Percentiles rank a stretch among this genome's conserved stretches.
Evolutionary conservation across 2,329 filamentous ascomycete species (phyloP).

Genomic region (Ciborinia camelliae): DNA sequence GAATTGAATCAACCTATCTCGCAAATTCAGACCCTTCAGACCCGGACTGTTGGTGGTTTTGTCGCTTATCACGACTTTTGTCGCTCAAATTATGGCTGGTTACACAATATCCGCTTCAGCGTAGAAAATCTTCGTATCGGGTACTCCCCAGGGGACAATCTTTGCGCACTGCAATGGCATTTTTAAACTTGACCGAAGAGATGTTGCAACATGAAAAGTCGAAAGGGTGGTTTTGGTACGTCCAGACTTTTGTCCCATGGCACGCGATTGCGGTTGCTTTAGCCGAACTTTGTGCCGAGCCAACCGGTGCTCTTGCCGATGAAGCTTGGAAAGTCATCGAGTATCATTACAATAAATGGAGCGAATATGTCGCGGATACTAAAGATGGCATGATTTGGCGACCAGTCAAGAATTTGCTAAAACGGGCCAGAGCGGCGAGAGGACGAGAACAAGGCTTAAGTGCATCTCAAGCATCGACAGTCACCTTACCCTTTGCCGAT

Average conservation of each 20-base stretch:
- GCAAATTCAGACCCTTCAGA: neutral
- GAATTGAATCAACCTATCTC: constrained; percentile 14
- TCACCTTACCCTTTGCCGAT: neutral
- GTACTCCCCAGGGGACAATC: constrained; percentile 14
- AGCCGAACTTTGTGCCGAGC: constrained; percentile 50
- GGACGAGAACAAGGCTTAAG: constrained; percentile 13
- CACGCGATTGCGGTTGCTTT: constrained; percentile 52
- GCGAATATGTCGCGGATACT: constrained; percentile 48
- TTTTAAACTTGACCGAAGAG: constrained; percentile 25
- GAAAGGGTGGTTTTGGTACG: constrained; percentile 47
- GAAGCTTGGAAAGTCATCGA: constrained; percentile 51
- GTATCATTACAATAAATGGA: constrained; percentile 44
- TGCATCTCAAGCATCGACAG: neutral
- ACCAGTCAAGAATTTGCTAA: constrained; percentile 51
- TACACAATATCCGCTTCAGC: constrained; percentile 42
- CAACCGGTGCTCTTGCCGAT: constrained; percentile 30
- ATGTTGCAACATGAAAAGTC: constrained; percentile 28
- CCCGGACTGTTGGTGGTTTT: neutral
- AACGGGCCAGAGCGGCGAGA: constrained; percentile 45
- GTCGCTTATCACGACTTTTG: constrained; percentile 13
- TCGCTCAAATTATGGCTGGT: constrained; percentile 44
- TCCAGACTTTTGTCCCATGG: constrained; percentile 52
- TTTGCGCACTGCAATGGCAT: constrained; percentile 47
- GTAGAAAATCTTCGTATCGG: neutral
- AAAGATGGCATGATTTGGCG: constrained; percentile 51